Conservation (phyloP, 306 rosid genomes). For the Alnus glutinosa region DNA sequence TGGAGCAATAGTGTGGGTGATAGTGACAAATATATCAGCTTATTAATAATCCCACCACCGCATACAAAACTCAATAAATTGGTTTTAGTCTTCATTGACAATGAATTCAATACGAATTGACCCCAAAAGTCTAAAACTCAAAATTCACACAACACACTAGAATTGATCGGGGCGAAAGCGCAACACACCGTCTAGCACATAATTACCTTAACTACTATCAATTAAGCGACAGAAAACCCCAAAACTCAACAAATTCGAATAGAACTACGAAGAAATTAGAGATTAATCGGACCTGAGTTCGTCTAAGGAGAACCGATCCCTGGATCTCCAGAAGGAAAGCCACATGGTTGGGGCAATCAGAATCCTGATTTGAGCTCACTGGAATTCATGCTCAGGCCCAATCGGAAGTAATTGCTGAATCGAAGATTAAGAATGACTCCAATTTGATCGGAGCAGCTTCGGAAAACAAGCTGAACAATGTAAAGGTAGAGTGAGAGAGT, state of each 20-base stretch:
- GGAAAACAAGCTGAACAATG: constrained; percentile 12
- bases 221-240: background rate
- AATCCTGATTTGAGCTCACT: constrained; percentile 31
- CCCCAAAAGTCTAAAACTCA: background rate
- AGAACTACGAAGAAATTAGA: background rate
- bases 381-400: constrained; percentile 31
- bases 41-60: background rate
- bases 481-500: background rate
- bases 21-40: background rate
- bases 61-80: background rate
- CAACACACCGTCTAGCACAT: background rate
- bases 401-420: constrained; percentile 8
- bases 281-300: constrained; percentile 66
- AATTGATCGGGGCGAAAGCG: constrained; percentile 19
- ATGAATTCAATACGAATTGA: background rate
- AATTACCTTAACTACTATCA: background rate
- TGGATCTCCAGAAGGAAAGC: constrained; percentile 82
- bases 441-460: constrained; percentile 39
- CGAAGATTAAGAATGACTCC: constrained; percentile 13
- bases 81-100: background rate
- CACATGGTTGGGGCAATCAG: constrained; percentile 73
- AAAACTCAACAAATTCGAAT: background rate
- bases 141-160: background rate
- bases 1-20: background rate
- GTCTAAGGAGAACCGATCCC: constrained; percentile 84